Base-by-base conservation (phyloP, 305 asterid species). In the Lippia alba region DNA sequence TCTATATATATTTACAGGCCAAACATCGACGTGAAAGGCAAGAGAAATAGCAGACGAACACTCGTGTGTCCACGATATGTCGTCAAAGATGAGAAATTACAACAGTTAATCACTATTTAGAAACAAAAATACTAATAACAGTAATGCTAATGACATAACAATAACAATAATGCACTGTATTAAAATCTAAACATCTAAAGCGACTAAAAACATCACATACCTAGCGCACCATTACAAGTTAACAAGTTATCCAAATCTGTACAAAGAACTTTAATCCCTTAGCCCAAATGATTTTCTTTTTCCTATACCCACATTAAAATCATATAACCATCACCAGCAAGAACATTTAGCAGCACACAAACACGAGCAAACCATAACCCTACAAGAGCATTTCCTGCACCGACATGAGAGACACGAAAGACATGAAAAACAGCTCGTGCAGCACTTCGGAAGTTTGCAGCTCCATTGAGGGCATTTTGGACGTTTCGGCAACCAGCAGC, bases 381-480 rank as follows among this genome's bases (percentile, higher is more conserved):
- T 79, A 59, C 94, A 90, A 48, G 92, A 82, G 75, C 87, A 82
- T 61, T 78, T 83, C 18, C 56, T 83, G 75, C 89, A 83, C 78
- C 73, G 48, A 58, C 91, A 86, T 0, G 82, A 24, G 30, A 24
- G 30, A 24, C 30, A 24, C 3, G 30, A 24, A 24, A 24, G 48
- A 58, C 91, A 86, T 0, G 82, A 81, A 70, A 85, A 78, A 11
- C 72, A 44, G 10, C 12, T 11, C 12, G 49, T 79, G 3, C 70
- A 51, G 79, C 93, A 85, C 66, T 81, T 64, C 3, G 86, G 30
- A 24, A 24, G 91, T 19, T 48, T 72, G 56, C 66, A 57, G 12
- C 75, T 57, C 72, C 75, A 64, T 0, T 8, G 11, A 7, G 76
- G 51, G 49, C 80, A 84, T 54, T 81, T 81, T 4, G 75, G 75